Evolutionary conservation across 306 rosid genomes (phyloP).

Genomic region (Glycine tomentella): DNA sequence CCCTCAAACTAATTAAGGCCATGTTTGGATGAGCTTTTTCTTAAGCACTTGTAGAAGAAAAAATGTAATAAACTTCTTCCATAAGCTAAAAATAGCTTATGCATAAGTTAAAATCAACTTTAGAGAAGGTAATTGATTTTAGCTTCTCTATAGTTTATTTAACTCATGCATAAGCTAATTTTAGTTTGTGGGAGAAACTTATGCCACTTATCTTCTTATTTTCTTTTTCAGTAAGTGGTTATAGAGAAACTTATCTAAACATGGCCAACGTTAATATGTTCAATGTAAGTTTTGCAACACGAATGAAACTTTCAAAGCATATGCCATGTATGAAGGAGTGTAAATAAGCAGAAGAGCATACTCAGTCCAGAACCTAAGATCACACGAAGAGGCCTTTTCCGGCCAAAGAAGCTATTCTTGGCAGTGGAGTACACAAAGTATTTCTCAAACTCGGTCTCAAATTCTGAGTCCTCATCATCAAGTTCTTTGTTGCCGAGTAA

Average conservation of each 20-base stretch:
- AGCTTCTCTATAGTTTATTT: too few relatives aligned
- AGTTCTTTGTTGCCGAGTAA: conserved; percentile 48
- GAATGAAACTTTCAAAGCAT: background rate
- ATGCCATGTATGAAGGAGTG: background rate
- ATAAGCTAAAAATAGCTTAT: too few relatives aligned
- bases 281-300: background rate
- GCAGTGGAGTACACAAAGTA: conserved; percentile 49
- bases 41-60: too few relatives aligned
- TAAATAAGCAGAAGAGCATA: conserved; percentile 36
- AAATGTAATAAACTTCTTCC: too few relatives aligned
- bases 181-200: too few relatives aligned
- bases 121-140: too few relatives aligned
- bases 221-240: too few relatives aligned
- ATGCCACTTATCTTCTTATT: too few relatives aligned
- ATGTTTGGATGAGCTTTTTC: too few relatives aligned
- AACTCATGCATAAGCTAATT: too few relatives aligned
- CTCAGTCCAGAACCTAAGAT: conserved; percentile 66
- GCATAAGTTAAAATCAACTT: too few relatives aligned
- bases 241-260: too few relatives aligned
- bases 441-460: conserved; percentile 57
- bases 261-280: background rate
- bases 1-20: background rate
- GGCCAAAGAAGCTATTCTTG: conserved; percentile 63
- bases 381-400: conserved; percentile 63
- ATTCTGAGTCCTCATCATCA: conserved; percentile 55